These are phyloP conservation scores for Phytophthora hybrid DNA, from an alignment of 352 stramenopile species.

Conservation along the genomic window DNA sequence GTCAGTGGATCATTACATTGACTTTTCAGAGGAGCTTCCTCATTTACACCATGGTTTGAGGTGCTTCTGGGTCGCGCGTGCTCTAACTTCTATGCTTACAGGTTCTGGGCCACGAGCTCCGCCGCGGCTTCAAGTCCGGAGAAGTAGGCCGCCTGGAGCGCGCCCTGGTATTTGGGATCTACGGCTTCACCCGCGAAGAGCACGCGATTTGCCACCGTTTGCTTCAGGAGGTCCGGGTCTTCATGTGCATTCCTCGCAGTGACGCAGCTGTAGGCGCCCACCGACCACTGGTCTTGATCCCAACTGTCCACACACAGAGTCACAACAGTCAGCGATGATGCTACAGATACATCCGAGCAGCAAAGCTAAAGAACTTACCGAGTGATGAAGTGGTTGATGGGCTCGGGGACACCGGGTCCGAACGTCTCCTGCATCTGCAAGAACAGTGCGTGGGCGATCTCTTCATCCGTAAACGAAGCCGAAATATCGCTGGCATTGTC, in stretches of 20 bases:
- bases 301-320: constrained; percentile 43
- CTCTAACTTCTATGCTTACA: constrained; percentile 21
- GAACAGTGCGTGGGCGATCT: constrained; percentile 58
- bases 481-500: constrained; percentile 56
- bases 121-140: constrained; percentile 47
- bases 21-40: constrained; percentile 1
- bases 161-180: constrained; percentile 75
- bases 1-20: not conserved
- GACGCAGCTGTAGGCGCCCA: constrained; percentile 76
- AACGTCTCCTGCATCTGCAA: constrained; percentile 64
- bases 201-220: constrained; percentile 55
- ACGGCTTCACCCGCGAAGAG: constrained; percentile 79
- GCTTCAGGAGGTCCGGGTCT: constrained; percentile 65
- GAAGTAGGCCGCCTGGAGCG: constrained; percentile 74
- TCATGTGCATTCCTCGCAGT: constrained; percentile 58
- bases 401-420: constrained; percentile 43
- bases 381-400: constrained; percentile 64
- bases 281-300: constrained; percentile 67
- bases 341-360: constrained; percentile 39
- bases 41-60: not conserved
- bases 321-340: constrained; percentile 4
- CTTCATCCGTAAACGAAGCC: constrained; percentile 51
- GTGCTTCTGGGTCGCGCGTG: not conserved
- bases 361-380: constrained; percentile 54
- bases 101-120: constrained; percentile 27